A percentile compares a stretch with the other conserved stretches of the same genome.
Conservation (phyloP, 2,329 filamentous ascomycete species). For the Tolypocladium capitatum region DNA sequence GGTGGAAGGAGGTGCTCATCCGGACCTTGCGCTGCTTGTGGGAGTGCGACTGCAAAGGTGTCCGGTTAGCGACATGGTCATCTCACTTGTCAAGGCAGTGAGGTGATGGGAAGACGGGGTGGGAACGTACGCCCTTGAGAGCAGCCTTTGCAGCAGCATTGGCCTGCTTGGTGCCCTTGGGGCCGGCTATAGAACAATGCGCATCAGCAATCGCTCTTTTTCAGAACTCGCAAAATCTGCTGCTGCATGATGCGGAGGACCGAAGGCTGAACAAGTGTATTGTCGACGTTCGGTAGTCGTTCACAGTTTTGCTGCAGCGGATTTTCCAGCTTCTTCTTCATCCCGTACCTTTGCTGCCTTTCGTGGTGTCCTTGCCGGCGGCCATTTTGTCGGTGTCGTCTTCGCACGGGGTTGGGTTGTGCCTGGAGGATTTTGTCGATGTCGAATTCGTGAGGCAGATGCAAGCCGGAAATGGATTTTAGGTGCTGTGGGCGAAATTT, state of each 20-base stretch:
- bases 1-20: constrained; percentile 89
- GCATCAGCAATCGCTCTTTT: constrained; percentile 62
- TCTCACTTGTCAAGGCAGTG: background rate
- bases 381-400: constrained; percentile 19
- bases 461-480: constrained; percentile 2
- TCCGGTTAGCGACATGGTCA: background rate
- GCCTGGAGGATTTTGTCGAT: constrained; percentile 3
- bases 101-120: background rate
- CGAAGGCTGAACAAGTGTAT: background rate
- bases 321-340: constrained; percentile 13
- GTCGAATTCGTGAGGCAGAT: constrained; percentile 1
- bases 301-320: constrained; percentile 3
- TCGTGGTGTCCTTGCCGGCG: constrained; percentile 20
- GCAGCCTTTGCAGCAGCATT: constrained; percentile 89
- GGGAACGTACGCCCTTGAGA: constrained; percentile 75
- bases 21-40: constrained; percentile 92
- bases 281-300: constrained; percentile 3
- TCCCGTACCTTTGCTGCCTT: constrained; percentile 36
- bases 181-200: constrained; percentile 40
- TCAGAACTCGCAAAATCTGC: constrained; percentile 66
- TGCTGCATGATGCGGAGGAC: constrained; percentile 47
- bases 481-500: constrained; percentile 10
- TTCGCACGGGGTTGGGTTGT: constrained; percentile 2
- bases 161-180: constrained; percentile 71
- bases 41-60: constrained; percentile 29